Base-by-base conservation (phyloP, 2,329 filamentous ascomycete species). In the Neopestalotiopsis sp. region DNA sequence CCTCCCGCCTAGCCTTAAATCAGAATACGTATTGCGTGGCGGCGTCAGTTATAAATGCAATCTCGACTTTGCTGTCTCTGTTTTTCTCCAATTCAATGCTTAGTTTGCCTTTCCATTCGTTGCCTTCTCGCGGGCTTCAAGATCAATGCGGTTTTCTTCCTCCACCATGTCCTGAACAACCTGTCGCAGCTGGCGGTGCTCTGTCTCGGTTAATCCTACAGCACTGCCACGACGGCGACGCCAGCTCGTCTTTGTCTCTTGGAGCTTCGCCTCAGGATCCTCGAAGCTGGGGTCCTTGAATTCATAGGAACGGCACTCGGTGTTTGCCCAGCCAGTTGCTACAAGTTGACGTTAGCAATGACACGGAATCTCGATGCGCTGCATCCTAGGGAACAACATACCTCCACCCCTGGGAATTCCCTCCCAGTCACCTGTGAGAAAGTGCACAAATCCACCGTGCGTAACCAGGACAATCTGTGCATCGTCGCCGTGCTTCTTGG, bases 391-490 rank as follows among this genome's bases (percentile, higher is more conserved):
- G 3, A 40, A 57, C 4, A n/a, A 38, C 4, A 53, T 78, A 86
- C 85, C 81, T 69, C 70, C 71, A 0, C 75, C 74, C 3, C 83
- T 74, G 74, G 81, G 77, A 30, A 87, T 86, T 57, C 90, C 92
- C 67, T 89, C 84, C 89, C 91, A 97, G 75, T 97, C 94, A 73
- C 94, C 89, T 0, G 93, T 96, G 71, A 97, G 82, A 75, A 94
- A 97, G 79, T 97, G 94, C 74, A 97, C 78, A 74, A 95, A 92
- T 1, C 92, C 93, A 1, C 94, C 94, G 75, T 97, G 94, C 3
- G 93, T 92, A 7, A 97, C 93, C 1, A 94, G 85, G 0, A 91
- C 89, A 34, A 97, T 88, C 73, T 95, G 88, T 3, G 82, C 84
- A 74, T 92, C 90, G 5, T 76, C 81, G 1, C 78, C 78, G 32